Evolutionary conservation across 2,329 filamentous ascomycete genomes (phyloP), one percentile per base, ranked within the genome.

Genomic region (Mollisiaceae sp.): DNA sequence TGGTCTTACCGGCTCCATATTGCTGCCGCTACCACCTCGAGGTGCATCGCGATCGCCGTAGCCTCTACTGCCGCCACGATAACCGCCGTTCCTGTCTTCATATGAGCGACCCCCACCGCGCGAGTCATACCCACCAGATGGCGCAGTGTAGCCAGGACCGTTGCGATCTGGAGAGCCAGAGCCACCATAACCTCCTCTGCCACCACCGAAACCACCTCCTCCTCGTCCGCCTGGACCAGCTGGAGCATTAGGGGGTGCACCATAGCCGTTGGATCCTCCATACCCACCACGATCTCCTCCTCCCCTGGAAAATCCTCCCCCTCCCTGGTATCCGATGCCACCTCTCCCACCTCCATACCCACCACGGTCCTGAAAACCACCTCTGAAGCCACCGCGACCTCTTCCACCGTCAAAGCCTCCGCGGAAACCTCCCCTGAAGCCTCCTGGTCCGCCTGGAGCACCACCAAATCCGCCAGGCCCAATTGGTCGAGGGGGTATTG

Each of bases 1-100:
- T 61, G 88, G 87, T 75, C 91, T 89, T 76, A 95, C 87, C 67
- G 92, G 92, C 77, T 96, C 93, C 79, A 91, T 90, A 80, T 96
- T 95, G 81, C 91, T 91, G 70, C 91, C 91, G 66, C 74, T 76
- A 59, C 74, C 75, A 67, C 73, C 70, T 47, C 72, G 62, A 41
- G 60, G 59, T 27, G 60, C 68, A 63, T 73, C 84, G 79, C 73
- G 77, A 68, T 70, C 82, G 59, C 70, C 71, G 67, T 82, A 77
- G 58, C 73, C 80, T 55, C 69, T 69, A 52, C 78, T 80, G 64
- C 68, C 65, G 57, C 80, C 81, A 67, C 81, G 78, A 71, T 80
- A 78, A 64, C 79, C 79, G 71, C 80, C 80, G 68, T 77, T 77
- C 78, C 85, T 86, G 78, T 88, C 86, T 74, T 88, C 86, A 80